Evolutionary conservation across 805 yeast species (phyloP), one percentile per base, ranked within the genome.

Genomic region (Ogataea ramenticola): DNA sequence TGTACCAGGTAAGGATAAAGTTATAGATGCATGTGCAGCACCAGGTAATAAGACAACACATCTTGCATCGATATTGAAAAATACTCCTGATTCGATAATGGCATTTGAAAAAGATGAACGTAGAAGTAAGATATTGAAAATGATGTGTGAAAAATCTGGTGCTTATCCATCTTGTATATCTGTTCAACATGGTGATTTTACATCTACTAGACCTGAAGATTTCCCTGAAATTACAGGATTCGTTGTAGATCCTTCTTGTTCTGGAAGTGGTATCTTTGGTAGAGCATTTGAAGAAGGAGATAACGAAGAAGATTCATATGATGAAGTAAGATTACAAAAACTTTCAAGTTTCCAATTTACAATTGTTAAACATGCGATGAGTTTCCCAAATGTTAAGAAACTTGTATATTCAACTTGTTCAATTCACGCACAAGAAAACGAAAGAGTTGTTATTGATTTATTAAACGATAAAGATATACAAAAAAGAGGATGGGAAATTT

Each of bases 11-110:
- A 46, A 40, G 11, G 82, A 75, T 46, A 63, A 70, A 21, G 79
- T 89, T 11, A 85, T 93, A 38, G 99, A 93, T 65, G 84, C 96
- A 1, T 90, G 97, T 66, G 90, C 98, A 2, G 99, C 99, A 0
- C 99, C 99, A 4, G 99, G 99, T 5, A 93, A 93, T 63, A 95
- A 93, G 61, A 93, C 99, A 0, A 87, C 97, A 0, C 98, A 91
- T 64, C 66, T 83, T 20, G 96, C 96, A 0, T 78, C 93, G 0
- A 68, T 76, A 41, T 62, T 87, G 20, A 51, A 56, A 3, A 64
- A 65, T 33, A 52, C 64, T 2, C 66, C 68, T 0, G 42, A 50
- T 15, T 74, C 77, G 5, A 80, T 89, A 10, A 72, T 72, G 52
- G 99, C 99, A 0, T 93, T 89, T 64, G 99, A 93, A 62, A 76